Conservation (phyloP, 2,329 filamentous ascomycete species). For the Falciphora oryzae region DNA sequence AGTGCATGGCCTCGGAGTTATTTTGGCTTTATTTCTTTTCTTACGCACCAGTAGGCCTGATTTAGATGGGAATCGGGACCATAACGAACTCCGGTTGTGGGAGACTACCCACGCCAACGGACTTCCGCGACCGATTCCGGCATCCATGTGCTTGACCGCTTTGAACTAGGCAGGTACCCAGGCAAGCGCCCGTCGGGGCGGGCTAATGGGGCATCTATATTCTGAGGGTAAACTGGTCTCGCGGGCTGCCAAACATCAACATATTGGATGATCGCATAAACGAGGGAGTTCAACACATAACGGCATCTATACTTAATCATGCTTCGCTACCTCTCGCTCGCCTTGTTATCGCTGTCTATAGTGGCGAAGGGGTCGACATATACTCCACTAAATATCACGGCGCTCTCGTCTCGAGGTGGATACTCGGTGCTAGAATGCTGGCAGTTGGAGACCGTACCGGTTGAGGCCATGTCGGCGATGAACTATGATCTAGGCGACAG, state of each 20-base stretch:
- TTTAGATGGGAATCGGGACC: background rate
- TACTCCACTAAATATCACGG: slow-evolving; percentile 23
- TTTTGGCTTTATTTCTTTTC: background rate
- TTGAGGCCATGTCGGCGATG: slow-evolving; percentile 23
- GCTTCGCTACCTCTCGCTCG: background rate
- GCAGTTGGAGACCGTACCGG: slow-evolving; percentile 20
- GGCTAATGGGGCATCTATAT: background rate
- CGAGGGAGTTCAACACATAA: background rate
- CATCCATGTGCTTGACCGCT: background rate
- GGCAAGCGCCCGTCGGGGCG: no score
- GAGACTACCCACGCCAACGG: background rate
- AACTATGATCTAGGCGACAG: slow-evolving; percentile 26
- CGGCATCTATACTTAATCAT: background rate
- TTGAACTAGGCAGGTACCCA: no score
- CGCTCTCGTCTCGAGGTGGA: slow-evolving; percentile 21
- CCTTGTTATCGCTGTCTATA: background rate
- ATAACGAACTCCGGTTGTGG: background rate
- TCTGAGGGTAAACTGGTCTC: background rate
- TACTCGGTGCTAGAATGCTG: slow-evolving; percentile 26
- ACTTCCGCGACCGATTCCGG: background rate
- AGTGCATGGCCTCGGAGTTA: slow-evolving; percentile 10
- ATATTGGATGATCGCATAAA: no score
- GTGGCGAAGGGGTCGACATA: background rate
- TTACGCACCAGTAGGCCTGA: no score
- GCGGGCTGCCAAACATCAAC: no score